Percentiles rank a stretch among this genome's conserved stretches.
Conservation (phyloP, 2,329 filamentous ascomycete species). For the Domatiomyces globalis region DNA sequence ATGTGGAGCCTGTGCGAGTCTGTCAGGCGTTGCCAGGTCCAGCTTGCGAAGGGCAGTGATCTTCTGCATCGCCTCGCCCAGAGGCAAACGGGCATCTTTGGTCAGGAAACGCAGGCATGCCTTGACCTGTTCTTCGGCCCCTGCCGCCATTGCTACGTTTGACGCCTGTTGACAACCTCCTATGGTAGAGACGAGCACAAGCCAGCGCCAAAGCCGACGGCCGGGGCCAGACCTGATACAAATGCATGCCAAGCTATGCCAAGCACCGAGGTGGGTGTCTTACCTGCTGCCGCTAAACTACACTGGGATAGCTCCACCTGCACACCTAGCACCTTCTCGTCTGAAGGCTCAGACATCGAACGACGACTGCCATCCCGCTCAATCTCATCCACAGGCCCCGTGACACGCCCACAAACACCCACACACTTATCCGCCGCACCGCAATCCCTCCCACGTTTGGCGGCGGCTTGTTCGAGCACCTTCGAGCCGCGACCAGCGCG, state of each 20-base stretch:
- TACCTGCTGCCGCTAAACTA: not conserved
- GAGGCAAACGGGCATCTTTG: conserved; percentile 42
- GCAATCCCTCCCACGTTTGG: not conserved
- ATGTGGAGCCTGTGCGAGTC: conserved; percentile 36
- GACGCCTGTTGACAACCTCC: not conserved
- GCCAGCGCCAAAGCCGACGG: not conserved
- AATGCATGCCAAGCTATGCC: conserved; percentile 1
- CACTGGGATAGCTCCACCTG: not conserved
- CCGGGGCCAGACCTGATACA: not conserved
- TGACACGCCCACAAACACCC: not conserved
- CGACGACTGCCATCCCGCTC: not conserved
- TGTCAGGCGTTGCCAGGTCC: conserved; percentile 28
- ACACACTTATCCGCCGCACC: not conserved
- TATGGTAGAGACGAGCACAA: not conserved
- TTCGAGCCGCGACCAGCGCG: not conserved
- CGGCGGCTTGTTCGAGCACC: not conserved
- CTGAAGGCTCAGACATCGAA: not conserved
- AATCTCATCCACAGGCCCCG: not conserved
- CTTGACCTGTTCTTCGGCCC: conserved; percentile 26
- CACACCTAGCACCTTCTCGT: not conserved
- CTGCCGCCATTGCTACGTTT: conserved; percentile 6
- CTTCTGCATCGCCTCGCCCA: conserved; percentile 41
- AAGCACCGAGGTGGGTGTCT: not conserved
- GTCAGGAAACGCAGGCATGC: conserved; percentile 43
- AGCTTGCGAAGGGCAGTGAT: conserved; percentile 40